phyloP scores from a whole-genome alignment of 2,329 filamentous ascomycete species.

The Xylaria sp. region DNA sequence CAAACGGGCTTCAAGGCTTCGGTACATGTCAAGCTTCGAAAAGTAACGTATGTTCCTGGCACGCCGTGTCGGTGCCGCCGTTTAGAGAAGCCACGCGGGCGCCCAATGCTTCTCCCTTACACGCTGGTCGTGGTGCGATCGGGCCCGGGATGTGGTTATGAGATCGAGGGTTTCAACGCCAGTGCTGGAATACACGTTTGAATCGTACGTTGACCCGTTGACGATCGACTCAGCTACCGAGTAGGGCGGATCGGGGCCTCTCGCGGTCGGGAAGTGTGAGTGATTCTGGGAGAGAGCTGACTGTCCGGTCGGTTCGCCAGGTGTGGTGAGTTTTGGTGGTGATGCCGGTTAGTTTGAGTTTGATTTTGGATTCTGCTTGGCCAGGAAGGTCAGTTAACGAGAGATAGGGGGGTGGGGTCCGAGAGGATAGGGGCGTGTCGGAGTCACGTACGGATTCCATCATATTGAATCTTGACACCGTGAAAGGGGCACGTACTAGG shows the following conservation, averaged over 20 bases:
- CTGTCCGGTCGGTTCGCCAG: not conserved
- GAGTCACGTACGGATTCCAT: no score
- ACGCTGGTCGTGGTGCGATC: not conserved
- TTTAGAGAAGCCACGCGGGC: not conserved
- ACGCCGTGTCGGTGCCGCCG: not conserved
- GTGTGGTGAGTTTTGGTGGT: not conserved
- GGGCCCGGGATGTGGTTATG: not conserved
- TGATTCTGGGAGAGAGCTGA: no score
- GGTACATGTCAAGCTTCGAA: no score
- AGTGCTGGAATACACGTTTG: slow-evolving; percentile 7
- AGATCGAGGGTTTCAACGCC: not conserved
- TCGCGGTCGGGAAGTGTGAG: not conserved
- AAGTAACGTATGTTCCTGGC: not conserved
- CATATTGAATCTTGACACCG: no score
- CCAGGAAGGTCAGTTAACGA: not conserved
- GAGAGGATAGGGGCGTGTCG: no score
- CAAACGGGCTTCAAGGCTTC: no score
- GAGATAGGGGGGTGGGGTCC: not conserved
- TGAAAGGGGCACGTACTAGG: not conserved
- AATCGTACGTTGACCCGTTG: not conserved
- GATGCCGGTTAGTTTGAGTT: slow-evolving; percentile 3
- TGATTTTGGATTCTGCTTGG: not conserved
- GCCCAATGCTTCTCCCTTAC: not conserved
- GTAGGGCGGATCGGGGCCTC: slow-evolving; percentile 5
- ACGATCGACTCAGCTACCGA: slow-evolving; percentile 5